Conservation (phyloP, 2,329 filamentous ascomycete genomes). For the Ilyonectria sp. region DNA sequence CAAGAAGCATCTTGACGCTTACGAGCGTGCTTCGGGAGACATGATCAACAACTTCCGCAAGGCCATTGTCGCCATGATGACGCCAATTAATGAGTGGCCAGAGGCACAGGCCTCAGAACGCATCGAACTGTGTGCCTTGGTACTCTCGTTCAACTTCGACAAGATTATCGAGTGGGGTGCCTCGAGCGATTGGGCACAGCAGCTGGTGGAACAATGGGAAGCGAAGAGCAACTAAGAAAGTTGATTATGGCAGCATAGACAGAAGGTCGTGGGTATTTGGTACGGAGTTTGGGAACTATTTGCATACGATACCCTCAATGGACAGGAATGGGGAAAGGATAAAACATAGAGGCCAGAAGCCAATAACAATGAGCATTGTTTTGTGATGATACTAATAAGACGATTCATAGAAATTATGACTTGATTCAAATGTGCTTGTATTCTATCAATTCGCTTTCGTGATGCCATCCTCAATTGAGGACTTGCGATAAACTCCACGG, state of each 20-base stretch:
- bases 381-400: not conserved
- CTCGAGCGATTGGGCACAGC: not conserved
- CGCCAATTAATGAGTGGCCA: constrained; percentile 3
- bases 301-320: not conserved
- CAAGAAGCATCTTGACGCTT: not conserved
- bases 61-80: constrained; percentile 8
- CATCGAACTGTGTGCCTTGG: not conserved
- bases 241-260: not conserved
- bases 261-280: not conserved
- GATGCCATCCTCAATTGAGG: not conserved
- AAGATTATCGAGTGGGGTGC: constrained; percentile 1
- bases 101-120: not conserved
- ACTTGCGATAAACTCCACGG: not conserved
- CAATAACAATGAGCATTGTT: not conserved
- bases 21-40: not conserved
- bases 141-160: not conserved
- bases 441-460: not conserved
- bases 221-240: not conserved
- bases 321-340: not conserved
- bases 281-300: not conserved
- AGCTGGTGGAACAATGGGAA: not conserved
- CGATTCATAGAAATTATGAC: not conserved
- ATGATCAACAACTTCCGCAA: constrained; percentile 8
- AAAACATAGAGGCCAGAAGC: no score
- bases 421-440: no score